These are phyloP conservation scores for Rostrohypoxylon terebratum DNA, from an alignment of 495 filamentous ascomycete genomes.

Conservation along the genomic window DNA sequence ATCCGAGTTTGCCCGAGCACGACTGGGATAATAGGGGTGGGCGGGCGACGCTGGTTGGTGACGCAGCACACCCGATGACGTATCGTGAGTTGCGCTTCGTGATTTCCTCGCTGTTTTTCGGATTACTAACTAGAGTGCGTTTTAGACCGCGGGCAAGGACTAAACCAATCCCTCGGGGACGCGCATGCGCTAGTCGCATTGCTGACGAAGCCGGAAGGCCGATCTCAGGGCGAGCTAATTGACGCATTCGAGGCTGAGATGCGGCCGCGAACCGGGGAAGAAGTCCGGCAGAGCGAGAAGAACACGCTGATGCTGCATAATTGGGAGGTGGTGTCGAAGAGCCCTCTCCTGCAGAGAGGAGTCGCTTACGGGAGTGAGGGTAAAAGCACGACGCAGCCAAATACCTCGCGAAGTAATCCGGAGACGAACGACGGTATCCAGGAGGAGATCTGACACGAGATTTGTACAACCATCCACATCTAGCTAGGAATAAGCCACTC, in stretches of 20 bases:
- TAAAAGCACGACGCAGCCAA: neutral
- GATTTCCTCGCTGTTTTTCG: neutral
- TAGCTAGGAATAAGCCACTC: neutral
- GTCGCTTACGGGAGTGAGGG: slow-evolving; percentile 29
- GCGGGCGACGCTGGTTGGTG: slow-evolving; percentile 64
- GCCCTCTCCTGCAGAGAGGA: slow-evolving; percentile 46
- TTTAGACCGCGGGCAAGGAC: slow-evolving; percentile 65
- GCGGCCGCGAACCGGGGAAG: slow-evolving; percentile 59
- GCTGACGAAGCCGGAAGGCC: slow-evolving; percentile 40
- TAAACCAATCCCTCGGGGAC: slow-evolving; percentile 62
- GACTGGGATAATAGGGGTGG: slow-evolving; percentile 63
- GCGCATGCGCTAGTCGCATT: slow-evolving; percentile 56
- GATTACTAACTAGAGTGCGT: neutral
- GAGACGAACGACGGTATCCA: slow-evolving; percentile 2
- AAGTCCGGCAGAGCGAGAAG: slow-evolving; percentile 55
- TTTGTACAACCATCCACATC: neutral
- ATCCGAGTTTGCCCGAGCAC: slow-evolving; percentile 50
- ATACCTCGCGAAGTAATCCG: neutral
- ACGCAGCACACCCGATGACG: slow-evolving; percentile 71
- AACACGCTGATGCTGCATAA: slow-evolving; percentile 61
- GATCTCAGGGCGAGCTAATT: slow-evolving; percentile 46
- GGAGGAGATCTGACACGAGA: neutral
- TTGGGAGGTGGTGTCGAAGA: slow-evolving; percentile 54
- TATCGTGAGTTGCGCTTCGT: slow-evolving; percentile 56
- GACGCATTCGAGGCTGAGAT: slow-evolving; percentile 62